Evolutionary conservation across 129 eudicot genomes (phyloP).

Genomic region (Arctium lappa): DNA sequence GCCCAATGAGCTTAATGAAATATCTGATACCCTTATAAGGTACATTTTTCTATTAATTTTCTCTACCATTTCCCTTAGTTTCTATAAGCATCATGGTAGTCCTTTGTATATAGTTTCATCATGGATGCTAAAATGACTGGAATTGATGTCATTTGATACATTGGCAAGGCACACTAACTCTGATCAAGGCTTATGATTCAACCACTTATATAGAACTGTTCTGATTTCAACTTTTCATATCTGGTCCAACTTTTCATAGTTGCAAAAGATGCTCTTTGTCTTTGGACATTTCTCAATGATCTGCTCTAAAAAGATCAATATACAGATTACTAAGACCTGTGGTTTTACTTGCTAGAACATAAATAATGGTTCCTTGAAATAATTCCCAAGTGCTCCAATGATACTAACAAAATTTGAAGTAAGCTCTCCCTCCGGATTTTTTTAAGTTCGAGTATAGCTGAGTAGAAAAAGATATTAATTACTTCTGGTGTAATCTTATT

Average conservation of each 20-base stretch:
- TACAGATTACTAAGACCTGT: not conserved
- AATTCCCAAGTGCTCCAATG: too few relatives aligned
- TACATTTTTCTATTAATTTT: not conserved
- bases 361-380: not conserved
- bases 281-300: not conserved
- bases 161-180: not conserved
- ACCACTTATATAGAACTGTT: not conserved
- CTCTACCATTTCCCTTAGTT: not conserved
- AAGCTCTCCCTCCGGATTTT: not conserved
- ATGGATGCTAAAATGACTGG: not conserved
- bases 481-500: not conserved
- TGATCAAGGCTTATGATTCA: not conserved
- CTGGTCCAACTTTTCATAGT: not conserved
- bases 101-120: not conserved
- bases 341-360: not conserved
- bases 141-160: not conserved
- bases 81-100: not conserved
- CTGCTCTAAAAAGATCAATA: not conserved
- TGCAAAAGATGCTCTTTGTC: not conserved
- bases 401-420: too few relatives aligned
- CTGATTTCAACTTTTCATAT: not conserved
- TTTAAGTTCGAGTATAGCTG: not conserved
- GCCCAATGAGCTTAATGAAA: slow-evolving; percentile 18
- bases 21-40: not conserved
- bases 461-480: not conserved